These are phyloP conservation scores for Globisporangium lucens DNA, from an alignment of 352 stramenopile species.

Conservation along the genomic window DNA sequence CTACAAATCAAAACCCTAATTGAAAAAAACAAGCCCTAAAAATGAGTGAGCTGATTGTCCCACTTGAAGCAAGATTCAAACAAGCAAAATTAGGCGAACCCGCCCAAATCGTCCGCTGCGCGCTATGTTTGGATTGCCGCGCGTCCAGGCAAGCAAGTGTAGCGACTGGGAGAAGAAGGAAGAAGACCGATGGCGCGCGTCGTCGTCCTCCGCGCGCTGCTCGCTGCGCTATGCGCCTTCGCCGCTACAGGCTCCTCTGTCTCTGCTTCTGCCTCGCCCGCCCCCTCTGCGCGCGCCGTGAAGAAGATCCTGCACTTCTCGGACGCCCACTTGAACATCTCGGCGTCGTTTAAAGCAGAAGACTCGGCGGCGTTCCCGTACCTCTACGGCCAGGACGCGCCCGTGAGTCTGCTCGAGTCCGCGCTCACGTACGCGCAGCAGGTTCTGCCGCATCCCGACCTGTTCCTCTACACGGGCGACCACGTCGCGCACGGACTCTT, in stretches of 20 bases:
- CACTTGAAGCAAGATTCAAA: not conserved
- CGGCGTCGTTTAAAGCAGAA: constrained; percentile 27
- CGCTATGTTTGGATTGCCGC: not conserved
- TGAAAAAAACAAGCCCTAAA: not conserved
- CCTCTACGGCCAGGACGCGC: constrained; percentile 51
- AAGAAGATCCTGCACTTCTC: constrained; percentile 81
- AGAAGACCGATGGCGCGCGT: not conserved
- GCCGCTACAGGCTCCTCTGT: not conserved
- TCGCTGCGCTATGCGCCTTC: not conserved
- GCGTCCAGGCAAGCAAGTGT: not conserved
- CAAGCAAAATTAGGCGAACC: not conserved
- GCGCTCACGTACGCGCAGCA: constrained; percentile 59
- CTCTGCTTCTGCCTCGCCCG: not conserved
- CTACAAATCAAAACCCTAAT: not conserved
- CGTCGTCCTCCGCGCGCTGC: not conserved
- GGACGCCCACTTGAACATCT: constrained; percentile 84
- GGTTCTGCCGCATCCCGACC: constrained; percentile 50
- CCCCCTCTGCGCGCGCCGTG: not conserved
- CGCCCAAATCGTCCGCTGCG: not conserved
- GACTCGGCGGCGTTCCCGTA: constrained; percentile 40
- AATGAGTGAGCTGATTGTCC: too few relatives aligned
- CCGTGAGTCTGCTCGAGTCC: constrained; percentile 60
- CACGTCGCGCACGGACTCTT: constrained; percentile 63
- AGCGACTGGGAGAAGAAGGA: not conserved
- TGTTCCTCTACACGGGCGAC: constrained; percentile 84